Evolutionary conservation across 108 stramenopile species (phyloP).

Genomic region (Cyclotella atomus): DNA sequence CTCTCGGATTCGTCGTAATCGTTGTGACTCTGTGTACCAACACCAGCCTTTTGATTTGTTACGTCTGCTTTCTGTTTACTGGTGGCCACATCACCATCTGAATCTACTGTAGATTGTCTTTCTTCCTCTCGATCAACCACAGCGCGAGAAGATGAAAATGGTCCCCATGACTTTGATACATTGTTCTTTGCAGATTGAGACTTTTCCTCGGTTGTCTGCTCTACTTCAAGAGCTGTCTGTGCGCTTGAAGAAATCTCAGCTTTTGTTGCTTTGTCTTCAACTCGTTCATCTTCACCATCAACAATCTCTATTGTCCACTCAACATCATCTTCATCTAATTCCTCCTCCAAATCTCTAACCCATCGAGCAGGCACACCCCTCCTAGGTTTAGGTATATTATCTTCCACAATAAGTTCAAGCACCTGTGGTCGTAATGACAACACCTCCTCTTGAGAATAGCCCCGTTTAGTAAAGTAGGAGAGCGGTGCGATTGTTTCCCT

Average conservation of each 20-base stretch:
- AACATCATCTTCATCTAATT: slow-evolving; percentile 29
- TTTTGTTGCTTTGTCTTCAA: too few relatives aligned
- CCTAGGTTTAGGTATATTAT: slow-evolving; percentile 55
- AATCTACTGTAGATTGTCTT: too few relatives aligned
- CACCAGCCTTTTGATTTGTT: too few relatives aligned
- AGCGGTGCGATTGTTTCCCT: slow-evolving; percentile 37
- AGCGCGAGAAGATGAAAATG: slow-evolving; percentile 29
- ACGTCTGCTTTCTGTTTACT: not conserved
- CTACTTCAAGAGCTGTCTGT: too few relatives aligned
- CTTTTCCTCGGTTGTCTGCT: not conserved
- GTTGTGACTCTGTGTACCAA: too few relatives aligned
- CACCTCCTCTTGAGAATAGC: slow-evolving; percentile 61
- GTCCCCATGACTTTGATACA: slow-evolving; percentile 31
- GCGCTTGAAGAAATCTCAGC: too few relatives aligned
- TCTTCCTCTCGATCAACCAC: not conserved
- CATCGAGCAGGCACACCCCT: slow-evolving; percentile 70
- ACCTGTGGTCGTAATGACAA: slow-evolving; percentile 54
- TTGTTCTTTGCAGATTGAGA: not conserved
- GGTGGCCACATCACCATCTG: not conserved
- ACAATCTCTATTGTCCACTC: slow-evolving; percentile 49
- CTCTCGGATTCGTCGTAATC: not conserved
- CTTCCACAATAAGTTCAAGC: slow-evolving; percentile 62
- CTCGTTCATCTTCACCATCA: too few relatives aligned
- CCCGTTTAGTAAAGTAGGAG: slow-evolving; percentile 41
- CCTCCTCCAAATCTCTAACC: slow-evolving; percentile 45